A percentile compares a stretch with the other conserved stretches of the same genome.
phyloP scores from a whole-genome alignment of 2,329 filamentous ascomycete genomes.

The Penicillium sp. region DNA sequence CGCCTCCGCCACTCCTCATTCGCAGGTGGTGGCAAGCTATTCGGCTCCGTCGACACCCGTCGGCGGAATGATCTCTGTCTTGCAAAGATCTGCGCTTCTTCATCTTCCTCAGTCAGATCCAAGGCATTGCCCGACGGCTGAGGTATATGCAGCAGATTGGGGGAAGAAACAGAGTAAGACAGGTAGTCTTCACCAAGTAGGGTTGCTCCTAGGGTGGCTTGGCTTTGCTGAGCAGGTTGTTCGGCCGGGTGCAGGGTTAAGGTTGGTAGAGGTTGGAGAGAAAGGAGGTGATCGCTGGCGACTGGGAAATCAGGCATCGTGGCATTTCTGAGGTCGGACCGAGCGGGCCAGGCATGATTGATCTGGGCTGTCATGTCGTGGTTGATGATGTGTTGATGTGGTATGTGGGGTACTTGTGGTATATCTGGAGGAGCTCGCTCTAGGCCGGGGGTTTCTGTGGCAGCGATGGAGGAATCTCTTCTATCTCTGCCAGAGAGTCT shows the following conservation, averaged over 20 bases:
- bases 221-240: conserved; percentile 3
- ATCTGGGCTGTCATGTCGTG: not conserved
- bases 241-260: conserved; percentile 23
- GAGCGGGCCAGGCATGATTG: conserved; percentile 4
- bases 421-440: conserved; percentile 13
- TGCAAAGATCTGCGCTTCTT: conserved; percentile 25
- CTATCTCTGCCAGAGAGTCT: conserved; percentile 26
- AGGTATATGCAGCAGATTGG: conserved; percentile 35
- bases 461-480: conserved; percentile 21
- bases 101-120: conserved; percentile 25
- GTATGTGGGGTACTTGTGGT: not conserved
- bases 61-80: conserved; percentile 31
- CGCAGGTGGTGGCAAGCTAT: conserved; percentile 33
- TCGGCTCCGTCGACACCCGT: conserved; percentile 40
- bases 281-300: conserved; percentile 8
- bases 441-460: conserved; percentile 11
- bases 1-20: conserved; percentile 44
- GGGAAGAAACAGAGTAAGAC: conserved; percentile 40
- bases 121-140: conserved; percentile 26
- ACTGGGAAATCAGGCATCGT: conserved; percentile 11
- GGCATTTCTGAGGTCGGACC: conserved; percentile 6
- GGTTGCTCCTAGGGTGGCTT: conserved; percentile 20
- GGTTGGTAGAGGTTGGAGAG: conserved; percentile 21
- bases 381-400: conserved; percentile 3
- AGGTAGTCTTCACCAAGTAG: conserved; percentile 30